Conservation (phyloP, 164 flowering plant species). For the Dillenia turbinata region DNA sequence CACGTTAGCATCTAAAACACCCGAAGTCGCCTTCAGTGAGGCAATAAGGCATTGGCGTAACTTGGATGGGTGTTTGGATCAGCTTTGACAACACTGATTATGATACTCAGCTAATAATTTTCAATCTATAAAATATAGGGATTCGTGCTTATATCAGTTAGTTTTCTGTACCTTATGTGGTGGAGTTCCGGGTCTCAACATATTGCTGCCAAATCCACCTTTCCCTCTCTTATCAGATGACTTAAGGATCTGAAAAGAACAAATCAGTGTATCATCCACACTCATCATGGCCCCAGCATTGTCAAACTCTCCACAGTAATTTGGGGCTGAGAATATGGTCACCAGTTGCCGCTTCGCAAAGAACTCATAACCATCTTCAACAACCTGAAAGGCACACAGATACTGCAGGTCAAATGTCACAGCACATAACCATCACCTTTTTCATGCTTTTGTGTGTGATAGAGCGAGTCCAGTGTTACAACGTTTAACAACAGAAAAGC, state of each 20-base stretch:
- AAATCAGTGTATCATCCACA: slow-evolving; percentile 46
- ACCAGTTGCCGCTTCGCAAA: slow-evolving; percentile 51
- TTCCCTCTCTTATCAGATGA: slow-evolving; percentile 50
- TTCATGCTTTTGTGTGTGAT: too few species aligned
- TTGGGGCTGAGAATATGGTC: slow-evolving; percentile 56
- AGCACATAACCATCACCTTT: too few species aligned
- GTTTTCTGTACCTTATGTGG: slow-evolving; percentile 41
- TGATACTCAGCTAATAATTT: too few species aligned
- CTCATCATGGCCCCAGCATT: slow-evolving; percentile 67
- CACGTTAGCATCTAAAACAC: too few species aligned
- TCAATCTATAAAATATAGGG: too few species aligned
- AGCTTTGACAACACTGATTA: too few species aligned
- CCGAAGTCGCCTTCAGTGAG: too few species aligned
- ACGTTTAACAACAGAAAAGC: too few species aligned
- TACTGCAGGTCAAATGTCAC: background rate
- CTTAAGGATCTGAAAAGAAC: slow-evolving; percentile 57
- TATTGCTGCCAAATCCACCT: slow-evolving; percentile 30
- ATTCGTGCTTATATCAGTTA: too few species aligned
- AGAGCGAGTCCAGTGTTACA: too few species aligned
- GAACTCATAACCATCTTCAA: slow-evolving; percentile 65
- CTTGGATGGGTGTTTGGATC: too few species aligned
- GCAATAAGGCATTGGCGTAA: too few species aligned
- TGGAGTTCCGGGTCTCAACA: slow-evolving; percentile 46
- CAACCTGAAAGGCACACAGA: slow-evolving; percentile 31
- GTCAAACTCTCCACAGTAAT: slow-evolving; percentile 58